Base-by-base conservation (phyloP, 2,329 filamentous ascomycete genomes). In the Cladosporium sp. region DNA sequence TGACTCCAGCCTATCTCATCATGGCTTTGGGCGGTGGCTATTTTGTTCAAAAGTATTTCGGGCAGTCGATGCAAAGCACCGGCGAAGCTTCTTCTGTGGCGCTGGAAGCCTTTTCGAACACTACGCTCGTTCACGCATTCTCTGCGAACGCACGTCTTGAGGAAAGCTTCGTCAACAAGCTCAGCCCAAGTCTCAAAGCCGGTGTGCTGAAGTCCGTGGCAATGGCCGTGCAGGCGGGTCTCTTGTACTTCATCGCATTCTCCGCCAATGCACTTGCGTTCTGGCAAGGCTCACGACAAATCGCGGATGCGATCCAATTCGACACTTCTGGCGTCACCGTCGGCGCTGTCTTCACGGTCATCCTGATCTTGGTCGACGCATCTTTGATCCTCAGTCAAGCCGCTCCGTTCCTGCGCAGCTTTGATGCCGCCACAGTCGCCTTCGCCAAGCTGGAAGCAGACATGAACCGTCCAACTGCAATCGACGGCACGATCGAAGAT, bases 1-100 rank as follows among this genome's bases (percentile, higher is more conserved):
- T 90, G 52, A 79, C 90, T 1, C 88, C 88, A 0, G 87, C 87
- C 0, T 90, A 87, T 72, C 75, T 90, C 59, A 68, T 88, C 49
- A 86, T 89, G 81, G 83, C 84, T 2, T 79, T 83, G 28, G 75
- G 87, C 32, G 86, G 85, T 30, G 85, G 85, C 34, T 77, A 81
- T 65, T 88, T 84, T 69, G 79, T 85, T 1, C 79, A 82, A 44
- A 86, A 83, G 71, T 87, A 84, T 68, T 77, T 81, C 5, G 77
- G 77, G 3, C 78, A 78, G 49, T 83, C 87, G 72, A 84, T 76
- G 6, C 82, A 85, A 38, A 81, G 82, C 68, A 83, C 87, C 41
- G 85, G 83, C 1, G 82, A 82, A 66, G 73, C 1, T 75, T 83
- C 18, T 80, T 80, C 67, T 79, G 80, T 14, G 75, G 78, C 66